Conservation (phyloP, 116 monocot genomes). For the Dioscorea cayenensis region DNA sequence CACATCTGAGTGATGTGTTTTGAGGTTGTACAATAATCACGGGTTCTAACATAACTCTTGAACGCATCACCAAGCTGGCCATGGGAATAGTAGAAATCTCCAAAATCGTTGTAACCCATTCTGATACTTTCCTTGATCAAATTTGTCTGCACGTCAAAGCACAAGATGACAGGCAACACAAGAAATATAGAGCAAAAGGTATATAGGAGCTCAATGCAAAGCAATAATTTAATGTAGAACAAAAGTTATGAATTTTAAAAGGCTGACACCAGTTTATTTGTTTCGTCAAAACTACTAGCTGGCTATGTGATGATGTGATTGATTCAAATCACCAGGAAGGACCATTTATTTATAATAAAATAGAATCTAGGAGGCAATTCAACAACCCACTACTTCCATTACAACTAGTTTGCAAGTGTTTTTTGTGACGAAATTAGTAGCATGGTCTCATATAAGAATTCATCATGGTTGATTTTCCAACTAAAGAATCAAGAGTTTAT, state of each 20-base stretch:
- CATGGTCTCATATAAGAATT: too few relatives aligned
- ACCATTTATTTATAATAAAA: too few relatives aligned
- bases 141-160: constrained; percentile 69
- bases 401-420: too few relatives aligned
- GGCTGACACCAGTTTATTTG: too few relatives aligned
- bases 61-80: constrained; percentile 88
- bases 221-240: neutral
- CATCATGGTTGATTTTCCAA: too few relatives aligned
- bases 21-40: constrained; percentile 94
- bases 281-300: too few relatives aligned
- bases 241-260: neutral
- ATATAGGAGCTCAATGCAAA: neutral
- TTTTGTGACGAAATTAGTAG: too few relatives aligned
- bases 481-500: too few relatives aligned
- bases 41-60: constrained; percentile 82
- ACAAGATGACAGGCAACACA: neutral
- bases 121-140: constrained; percentile 97
- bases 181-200: neutral
- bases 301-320: too few relatives aligned
- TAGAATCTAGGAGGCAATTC: too few relatives aligned
- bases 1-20: constrained; percentile 97
- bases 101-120: constrained; percentile 97
- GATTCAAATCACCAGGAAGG: too few relatives aligned
- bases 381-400: too few relatives aligned
- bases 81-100: constrained; percentile 89